These are phyloP conservation scores for Exophiala alcalophila DNA, from an alignment of 2,329 filamentous ascomycete species.

Conservation along the genomic window DNA sequence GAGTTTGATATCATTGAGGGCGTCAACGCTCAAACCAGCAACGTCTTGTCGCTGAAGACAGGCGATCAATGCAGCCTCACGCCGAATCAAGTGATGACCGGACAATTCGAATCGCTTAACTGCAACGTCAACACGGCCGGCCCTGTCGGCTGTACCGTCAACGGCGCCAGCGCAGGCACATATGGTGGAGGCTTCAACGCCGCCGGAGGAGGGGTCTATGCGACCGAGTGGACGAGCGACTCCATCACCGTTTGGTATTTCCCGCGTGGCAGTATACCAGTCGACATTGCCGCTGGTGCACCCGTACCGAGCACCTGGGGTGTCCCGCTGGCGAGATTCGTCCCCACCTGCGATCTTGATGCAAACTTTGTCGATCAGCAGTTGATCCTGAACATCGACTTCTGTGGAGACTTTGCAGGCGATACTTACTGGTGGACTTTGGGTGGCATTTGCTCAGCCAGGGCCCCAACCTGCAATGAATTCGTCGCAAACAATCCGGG, in stretches of 20 bases:
- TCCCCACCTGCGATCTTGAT: constrained; percentile 53
- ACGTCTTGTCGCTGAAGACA: constrained; percentile 50
- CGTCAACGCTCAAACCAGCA: constrained; percentile 44
- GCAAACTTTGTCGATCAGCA: constrained; percentile 40
- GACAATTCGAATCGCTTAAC: constrained; percentile 30
- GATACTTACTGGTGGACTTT: constrained; percentile 47
- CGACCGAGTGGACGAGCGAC: constrained; percentile 69
- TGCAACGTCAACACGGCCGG: constrained; percentile 36
- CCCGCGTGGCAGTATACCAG: constrained; percentile 41
- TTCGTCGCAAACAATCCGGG: constrained; percentile 66
- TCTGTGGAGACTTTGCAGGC: constrained; percentile 57
- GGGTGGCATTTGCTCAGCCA: constrained; percentile 54
- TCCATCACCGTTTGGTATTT: constrained; percentile 72
- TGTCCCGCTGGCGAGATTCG: constrained; percentile 44
- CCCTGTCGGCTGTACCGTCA: constrained; percentile 38
- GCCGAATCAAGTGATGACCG: constrained; percentile 50
- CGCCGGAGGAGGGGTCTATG: constrained; percentile 61
- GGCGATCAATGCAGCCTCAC: constrained; percentile 42
- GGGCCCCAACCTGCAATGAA: constrained; percentile 63
- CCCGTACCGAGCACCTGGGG: constrained; percentile 44
- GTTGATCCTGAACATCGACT: constrained; percentile 51
- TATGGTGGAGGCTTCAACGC: constrained; percentile 56
- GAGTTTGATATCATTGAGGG: constrained; percentile 45
- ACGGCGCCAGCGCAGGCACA: constrained; percentile 36
- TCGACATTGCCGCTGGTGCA: constrained; percentile 40